Evolutionary conservation across 2,329 filamentous ascomycete species (phyloP), one percentile per base, ranked within the genome.

Genomic region (Venturia aucupariae): DNA sequence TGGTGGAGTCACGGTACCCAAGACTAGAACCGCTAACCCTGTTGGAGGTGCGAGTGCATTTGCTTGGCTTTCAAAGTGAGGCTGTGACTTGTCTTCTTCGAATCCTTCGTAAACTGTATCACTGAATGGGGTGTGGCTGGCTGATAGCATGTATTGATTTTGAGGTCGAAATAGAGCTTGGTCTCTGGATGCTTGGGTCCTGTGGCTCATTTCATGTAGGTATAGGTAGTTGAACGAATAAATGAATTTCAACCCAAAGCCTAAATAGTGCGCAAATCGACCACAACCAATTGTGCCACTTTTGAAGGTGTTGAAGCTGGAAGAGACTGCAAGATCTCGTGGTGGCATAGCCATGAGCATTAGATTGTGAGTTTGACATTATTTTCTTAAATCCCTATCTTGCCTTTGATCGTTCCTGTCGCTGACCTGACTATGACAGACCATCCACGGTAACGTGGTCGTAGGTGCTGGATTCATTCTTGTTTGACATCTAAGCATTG

Each of bases 31-130:
- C 7, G 81, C 85, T 39, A 97, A 97, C 72, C 93, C 94, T 0
- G 84, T 96, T 22, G 93, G 93, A 10, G 90, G 90, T n/a, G 93
- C 90, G 17, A 94, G 90, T 65, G 93, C 93, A 2, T 97, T 97
- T 78, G 88, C 90, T 15, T 97, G 92, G 92, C 87, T 97, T 80
- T 48, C 63, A 11, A 64, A 64, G 27, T 64, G 51, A 57, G 27
- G 27, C 17, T 57, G 27, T 7, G 11, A 32, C 3, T 19, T 35
- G 15, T 19, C 51, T 32, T 22, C 30, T 35, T 57, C 27, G 4
- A 30, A 35, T 57, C 35, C 15, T 35, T 10, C 27, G 22, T 35
- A 57, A 3, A 24, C 51, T 57, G 51, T 57, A 57, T 35, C 24
- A 35, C 27, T 38, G 24, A 54, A 54, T 30, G n/a, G 44, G 11